phyloP scores from a whole-genome alignment of 306 rosid genomes.

The Malus sieversii region DNA sequence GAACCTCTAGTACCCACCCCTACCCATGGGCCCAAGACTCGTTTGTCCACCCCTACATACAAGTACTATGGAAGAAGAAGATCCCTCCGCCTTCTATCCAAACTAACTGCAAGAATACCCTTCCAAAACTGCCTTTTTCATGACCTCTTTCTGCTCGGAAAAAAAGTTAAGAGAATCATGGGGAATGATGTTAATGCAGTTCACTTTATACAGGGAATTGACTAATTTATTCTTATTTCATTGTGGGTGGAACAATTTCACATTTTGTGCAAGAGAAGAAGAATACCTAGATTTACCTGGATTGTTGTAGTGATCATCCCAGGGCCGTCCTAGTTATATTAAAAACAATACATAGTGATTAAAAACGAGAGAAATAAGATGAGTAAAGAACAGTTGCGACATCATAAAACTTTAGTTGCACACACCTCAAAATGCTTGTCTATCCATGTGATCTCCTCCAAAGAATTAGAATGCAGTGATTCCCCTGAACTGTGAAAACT shows the following conservation, averaged over 20 bases:
- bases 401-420: neutral
- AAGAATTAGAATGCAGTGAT: conserved; percentile 45
- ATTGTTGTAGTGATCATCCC: conserved; percentile 64
- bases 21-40: accelerated
- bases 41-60: no score
- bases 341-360: conserved; percentile 7
- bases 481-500: conserved; percentile 59
- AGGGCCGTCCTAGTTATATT: conserved; percentile 50
- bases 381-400: neutral
- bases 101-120: conserved; percentile 35
- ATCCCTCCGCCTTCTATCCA: conserved; percentile 24
- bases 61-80: neutral
- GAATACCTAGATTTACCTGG: conserved; percentile 40
- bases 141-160: conserved; percentile 48
- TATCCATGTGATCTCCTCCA: conserved; percentile 64
- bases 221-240: neutral
- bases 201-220: neutral
- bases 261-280: neutral
- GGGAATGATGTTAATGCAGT: no score
- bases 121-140: conserved; percentile 54
- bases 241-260: neutral
- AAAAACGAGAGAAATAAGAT: neutral
- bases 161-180: neutral
- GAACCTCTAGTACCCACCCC: no score
- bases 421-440: conserved; percentile 60